Evolutionary conservation across 2,329 filamentous ascomycete genomes (phyloP), one percentile per base, ranked within the genome.

Genomic region (Geosmithia putterillii): DNA sequence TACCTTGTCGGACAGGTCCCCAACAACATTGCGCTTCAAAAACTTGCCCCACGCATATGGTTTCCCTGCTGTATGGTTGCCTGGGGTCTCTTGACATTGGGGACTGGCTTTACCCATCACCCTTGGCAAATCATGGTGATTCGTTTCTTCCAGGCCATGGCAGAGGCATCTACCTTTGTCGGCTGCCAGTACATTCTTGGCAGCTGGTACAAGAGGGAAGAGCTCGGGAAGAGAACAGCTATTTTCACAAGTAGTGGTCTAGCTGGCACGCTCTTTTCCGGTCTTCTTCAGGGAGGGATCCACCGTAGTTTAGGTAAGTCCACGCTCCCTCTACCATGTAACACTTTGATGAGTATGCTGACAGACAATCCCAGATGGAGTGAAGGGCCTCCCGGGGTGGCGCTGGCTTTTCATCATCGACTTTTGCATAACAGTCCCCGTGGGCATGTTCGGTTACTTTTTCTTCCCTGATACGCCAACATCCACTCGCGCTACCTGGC

Each of bases 81-180:
- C 44, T 84, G 80, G 81, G 78, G 73, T 2, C 63, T 66, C 1
- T 58, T 84, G 21, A 83, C 79, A 2, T 79, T 82, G 73, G 63
- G 64, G 22, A 58, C 68, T 7, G 68, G 58, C 34, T 62, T 63
- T 8, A 64, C 56, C 40, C 53, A 61, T 18, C 62, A 47, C 2
- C 65, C 48, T 8, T 57, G 60, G 7, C 58, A 57, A 32, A 55
- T 64, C 46, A 63, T 62, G 57, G 61, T 52, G 3, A 58, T 64
- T 17, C 62, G 63, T 9, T 64, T 64, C 49, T 61, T 64, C 44
- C 61, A 62, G 18, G 63, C 62, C 28, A 46, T 64, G 8, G 58
- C 52, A 18, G 62, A 65, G 42, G 59, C 62, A 2, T 63, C 60
- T 2, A 64, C 61, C 2, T 65, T 62, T 48, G 60, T 62, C 5